Conservation (phyloP, 2,329 filamentous ascomycete genomes). For the Colletotrichum graminicola region DNA sequence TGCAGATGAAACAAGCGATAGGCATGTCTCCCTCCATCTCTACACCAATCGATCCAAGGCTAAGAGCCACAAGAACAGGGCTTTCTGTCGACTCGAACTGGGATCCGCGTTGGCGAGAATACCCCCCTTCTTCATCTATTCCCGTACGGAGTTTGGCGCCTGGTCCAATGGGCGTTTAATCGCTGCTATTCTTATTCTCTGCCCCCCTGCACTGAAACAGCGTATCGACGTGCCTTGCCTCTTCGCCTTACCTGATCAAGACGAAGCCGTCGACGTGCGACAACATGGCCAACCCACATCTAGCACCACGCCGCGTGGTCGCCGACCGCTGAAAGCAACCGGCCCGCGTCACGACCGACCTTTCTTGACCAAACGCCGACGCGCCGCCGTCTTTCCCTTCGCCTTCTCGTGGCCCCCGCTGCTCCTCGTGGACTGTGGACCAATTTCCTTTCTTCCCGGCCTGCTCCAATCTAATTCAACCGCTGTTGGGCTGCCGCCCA, state of each 20-base stretch:
- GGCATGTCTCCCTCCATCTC: constrained; percentile 15
- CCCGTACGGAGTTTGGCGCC: neutral
- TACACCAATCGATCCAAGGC: constrained; percentile 31
- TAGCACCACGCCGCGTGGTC: constrained; percentile 26
- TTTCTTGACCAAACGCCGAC: constrained; percentile 28
- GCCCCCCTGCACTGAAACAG: constrained; percentile 26
- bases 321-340: constrained; percentile 16
- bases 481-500: constrained; percentile 20
- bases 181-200: constrained; percentile 28
- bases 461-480: constrained; percentile 9
- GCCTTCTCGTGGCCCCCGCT: constrained; percentile 6
- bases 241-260: constrained; percentile 11
- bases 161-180: constrained; percentile 28
- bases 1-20: constrained; percentile 40
- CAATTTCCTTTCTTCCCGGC: too few species aligned
- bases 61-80: constrained; percentile 23
- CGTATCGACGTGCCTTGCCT: constrained; percentile 20
- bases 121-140: neutral
- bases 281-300: neutral
- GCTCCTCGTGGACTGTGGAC: constrained; percentile 24
- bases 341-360: constrained; percentile 35
- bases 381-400: constrained; percentile 24
- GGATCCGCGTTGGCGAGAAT: neutral
- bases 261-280: neutral
- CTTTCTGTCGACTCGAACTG: constrained; percentile 8